Evolutionary conservation across 2,329 filamentous ascomycete species (phyloP).

Genomic region (Aspergillus proliferans): DNA sequence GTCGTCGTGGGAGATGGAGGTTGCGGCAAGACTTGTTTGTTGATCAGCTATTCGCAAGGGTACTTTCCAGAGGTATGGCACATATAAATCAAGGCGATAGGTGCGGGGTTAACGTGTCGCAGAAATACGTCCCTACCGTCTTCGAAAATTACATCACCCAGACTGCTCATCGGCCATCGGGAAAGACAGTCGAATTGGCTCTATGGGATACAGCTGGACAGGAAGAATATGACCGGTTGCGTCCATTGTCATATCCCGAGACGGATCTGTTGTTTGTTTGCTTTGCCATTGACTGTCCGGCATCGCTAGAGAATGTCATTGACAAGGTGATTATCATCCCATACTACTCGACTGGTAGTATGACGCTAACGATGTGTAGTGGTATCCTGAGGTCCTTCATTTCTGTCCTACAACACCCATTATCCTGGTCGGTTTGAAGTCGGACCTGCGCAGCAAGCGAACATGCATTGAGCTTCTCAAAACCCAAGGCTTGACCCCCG

Average conservation of each 20-base stretch:
- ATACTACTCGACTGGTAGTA: not conserved
- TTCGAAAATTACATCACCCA: constrained; percentile 99
- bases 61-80: constrained; percentile 89
- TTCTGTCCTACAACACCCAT: constrained; percentile 97
- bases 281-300: constrained; percentile 98
- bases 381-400: constrained; percentile 98
- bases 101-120: not conserved
- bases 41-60: constrained; percentile 98
- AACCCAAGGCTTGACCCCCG: constrained; percentile 91
- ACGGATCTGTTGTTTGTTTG: constrained; percentile 97
- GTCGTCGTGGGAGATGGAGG: constrained; percentile 97
- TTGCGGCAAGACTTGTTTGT: constrained; percentile 94
- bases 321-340: constrained; percentile 68
- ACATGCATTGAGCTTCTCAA: constrained; percentile 98
- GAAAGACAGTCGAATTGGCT: constrained; percentile 92
- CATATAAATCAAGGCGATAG: not conserved
- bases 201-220: constrained; percentile 98
- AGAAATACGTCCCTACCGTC: constrained; percentile 99
- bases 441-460: constrained; percentile 88
- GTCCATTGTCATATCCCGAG: constrained; percentile 94
- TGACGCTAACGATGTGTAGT: constrained; percentile 49
- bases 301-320: constrained; percentile 95
- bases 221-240: constrained; percentile 94
- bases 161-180: constrained; percentile 76
- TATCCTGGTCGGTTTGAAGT: constrained; percentile 93